Base-by-base conservation (phyloP, 257 asterid genomes). In the Euphrasia confusa region DNA sequence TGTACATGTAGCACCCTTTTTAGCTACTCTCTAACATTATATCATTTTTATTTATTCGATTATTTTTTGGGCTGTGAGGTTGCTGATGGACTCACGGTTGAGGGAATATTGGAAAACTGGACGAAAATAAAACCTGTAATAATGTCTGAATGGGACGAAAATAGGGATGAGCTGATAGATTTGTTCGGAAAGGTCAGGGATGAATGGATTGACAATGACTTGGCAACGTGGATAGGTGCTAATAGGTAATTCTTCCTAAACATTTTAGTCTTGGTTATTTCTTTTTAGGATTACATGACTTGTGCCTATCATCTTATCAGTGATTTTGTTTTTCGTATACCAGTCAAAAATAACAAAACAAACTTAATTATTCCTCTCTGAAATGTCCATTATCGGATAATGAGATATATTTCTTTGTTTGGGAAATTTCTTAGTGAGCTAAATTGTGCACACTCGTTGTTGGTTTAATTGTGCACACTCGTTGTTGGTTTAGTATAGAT, bases 131-230 rank as follows among this genome's bases (percentile, higher is more conserved):
- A 92, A 64, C 97, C 97, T 33, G 79, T 86, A 54, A 74, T 92
- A 57, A 76, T 89, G 88, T 77, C 67, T 74, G 97, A 84, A 68
- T 89, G 97, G 97, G 83, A 72, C 44, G 99, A 89, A 79, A 69
- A 82, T 70, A 68, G 77, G 73, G 97, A 92, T 58, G 79, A 56
- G 44, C 79, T 90, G n/a, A 67, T 90, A 15, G 89, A 90, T 64
- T 86, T 90, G 58, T 90, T 90, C 54, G 96, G 96, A 64, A 87
- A 85, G 87, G 83, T 87, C 58, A 82, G 95, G 82, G 95, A 87
- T 69, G 93, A 87, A 32, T 90, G 96, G 96, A 83, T 90, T 68
- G 90, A 90, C 67, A 81, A 56, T 60, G 93, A 86, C 79, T 71
- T 86, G 73, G 63, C 79, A 18, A 79, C 90, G 10, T 90, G 96